Evolutionary conservation across 139 green algal species (phyloP).

Genomic region (Chlamydomonas sphaeroides): DNA sequence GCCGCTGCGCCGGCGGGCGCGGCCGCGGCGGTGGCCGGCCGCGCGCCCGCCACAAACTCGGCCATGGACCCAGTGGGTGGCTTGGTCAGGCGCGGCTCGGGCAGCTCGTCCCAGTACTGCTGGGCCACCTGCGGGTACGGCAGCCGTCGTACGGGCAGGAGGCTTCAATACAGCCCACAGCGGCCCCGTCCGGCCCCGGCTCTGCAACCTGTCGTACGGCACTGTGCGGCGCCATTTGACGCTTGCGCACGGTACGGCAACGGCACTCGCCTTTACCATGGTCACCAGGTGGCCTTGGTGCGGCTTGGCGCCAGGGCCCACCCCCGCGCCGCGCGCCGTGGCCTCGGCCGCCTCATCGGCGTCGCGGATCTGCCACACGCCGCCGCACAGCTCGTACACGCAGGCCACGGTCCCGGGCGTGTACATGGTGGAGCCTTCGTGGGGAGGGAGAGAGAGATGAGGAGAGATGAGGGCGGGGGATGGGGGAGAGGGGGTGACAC

Average conservation of each 20-base stretch:
- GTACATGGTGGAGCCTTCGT: neutral
- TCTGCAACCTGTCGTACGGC: no score
- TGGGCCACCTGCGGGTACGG: constrained; percentile 32
- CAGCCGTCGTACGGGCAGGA: no score
- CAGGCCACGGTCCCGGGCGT: constrained; percentile 1
- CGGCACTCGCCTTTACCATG: constrained; percentile 72
- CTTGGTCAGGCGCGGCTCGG: constrained; percentile 15
- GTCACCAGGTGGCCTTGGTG: constrained; percentile 82
- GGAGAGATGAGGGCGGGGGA: neutral
- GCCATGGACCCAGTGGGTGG: neutral
- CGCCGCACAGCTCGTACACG: constrained; percentile 34
- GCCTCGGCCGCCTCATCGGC: constrained; percentile 12
- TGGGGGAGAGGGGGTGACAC: no score
- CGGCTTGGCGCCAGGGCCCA: neutral
- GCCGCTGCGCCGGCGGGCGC: no score
- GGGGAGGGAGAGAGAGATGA: no score
- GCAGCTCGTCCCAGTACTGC: constrained; percentile 31
- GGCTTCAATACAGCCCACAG: no score
- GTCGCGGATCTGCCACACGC: constrained; percentile 29
- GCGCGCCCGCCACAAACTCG: neutral
- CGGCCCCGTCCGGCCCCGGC: no score
- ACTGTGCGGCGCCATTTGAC: no score
- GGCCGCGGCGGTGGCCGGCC: neutral
- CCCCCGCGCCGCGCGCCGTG: no score
- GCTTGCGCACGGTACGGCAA: no score